Evolutionary conservation across 148 eudicot genomes (phyloP).

Genomic region (Bassia scoparia): DNA sequence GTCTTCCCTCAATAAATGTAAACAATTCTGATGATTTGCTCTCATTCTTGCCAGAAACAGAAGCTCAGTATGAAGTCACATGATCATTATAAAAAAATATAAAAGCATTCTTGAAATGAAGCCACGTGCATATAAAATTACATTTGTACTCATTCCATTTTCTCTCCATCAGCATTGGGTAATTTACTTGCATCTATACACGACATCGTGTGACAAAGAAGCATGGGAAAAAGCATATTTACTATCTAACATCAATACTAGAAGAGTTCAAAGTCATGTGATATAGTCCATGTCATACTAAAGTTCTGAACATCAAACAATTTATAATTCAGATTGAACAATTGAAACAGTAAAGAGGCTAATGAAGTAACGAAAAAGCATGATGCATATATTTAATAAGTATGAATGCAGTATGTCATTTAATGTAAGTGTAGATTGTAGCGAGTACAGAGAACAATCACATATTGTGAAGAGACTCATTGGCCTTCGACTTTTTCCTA

Average conservation of each 20-base stretch:
- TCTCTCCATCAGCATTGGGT: no score
- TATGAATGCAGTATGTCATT: neutral
- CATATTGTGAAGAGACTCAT: neutral
- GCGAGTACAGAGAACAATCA: neutral
- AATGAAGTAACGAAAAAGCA: constrained; percentile 1
- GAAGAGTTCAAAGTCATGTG: neutral
- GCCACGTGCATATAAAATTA: no score
- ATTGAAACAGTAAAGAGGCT: neutral
- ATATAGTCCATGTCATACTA: neutral
- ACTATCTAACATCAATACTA: neutral
- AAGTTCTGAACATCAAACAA: neutral
- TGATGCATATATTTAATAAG: neutral
- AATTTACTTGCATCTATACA: no score
- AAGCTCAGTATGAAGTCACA: neutral
- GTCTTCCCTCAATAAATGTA: neutral
- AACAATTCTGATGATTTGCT: neutral
- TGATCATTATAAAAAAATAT: neutral
- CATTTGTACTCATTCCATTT: no score
- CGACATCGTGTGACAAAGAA: no score
- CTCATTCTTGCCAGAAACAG: neutral
- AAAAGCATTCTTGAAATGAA: neutral
- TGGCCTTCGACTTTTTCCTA: neutral
- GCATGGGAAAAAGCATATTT: neutral
- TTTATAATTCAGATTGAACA: neutral
- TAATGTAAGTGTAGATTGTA: neutral